A percentile compares a stretch with the other conserved stretches of the same genome.
Conservation (phyloP, 23 red algal species). For the Gracilaria vermiculophylla region DNA sequence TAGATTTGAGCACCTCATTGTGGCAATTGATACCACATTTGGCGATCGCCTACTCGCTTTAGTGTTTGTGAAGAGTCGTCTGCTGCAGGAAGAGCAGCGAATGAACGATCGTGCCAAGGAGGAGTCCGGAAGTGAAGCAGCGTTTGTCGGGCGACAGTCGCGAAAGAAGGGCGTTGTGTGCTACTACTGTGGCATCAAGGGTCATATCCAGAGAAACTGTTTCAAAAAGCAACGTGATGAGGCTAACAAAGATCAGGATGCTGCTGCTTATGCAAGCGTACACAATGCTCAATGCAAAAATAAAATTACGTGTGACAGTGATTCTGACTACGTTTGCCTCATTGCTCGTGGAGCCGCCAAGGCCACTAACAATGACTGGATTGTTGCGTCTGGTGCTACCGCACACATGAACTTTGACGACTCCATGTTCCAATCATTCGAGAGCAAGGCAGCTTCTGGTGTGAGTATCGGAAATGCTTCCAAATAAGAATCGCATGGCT, state of each 20-base stretch:
- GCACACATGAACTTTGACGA: conserved; percentile 13
- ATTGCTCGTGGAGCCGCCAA: conserved; percentile 2
- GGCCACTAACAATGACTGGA: conserved; percentile 17
- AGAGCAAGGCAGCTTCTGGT: background rate
- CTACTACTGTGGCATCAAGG: conserved; percentile 6
- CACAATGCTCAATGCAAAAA: background rate
- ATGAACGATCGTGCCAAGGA: conserved; percentile 2
- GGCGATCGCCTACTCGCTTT: conserved; percentile 6
- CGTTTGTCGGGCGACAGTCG: background rate
- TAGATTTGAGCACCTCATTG: conserved; percentile 23
- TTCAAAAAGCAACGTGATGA: conserved; percentile 21
- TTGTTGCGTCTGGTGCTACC: background rate
- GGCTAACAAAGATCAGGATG: conserved; percentile 5
- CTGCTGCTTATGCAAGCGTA: background rate
- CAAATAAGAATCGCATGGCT: conserved; percentile 23
- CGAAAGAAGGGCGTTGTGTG: background rate
- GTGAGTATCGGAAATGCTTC: conserved; percentile 23
- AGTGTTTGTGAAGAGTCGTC: conserved; percentile 53
- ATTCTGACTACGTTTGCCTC: conserved; percentile 28
- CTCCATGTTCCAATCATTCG: conserved; percentile 12
- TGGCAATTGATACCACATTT: conserved; percentile 21
- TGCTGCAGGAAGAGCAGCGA: conserved; percentile 39
- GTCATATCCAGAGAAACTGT: conserved; percentile 24
- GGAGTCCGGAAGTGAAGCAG: background rate
- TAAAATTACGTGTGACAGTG: background rate